These are phyloP conservation scores for Ceratobasidium sp. DNA, from an alignment of 1,284 basidiomycete species.

Conservation along the genomic window DNA sequence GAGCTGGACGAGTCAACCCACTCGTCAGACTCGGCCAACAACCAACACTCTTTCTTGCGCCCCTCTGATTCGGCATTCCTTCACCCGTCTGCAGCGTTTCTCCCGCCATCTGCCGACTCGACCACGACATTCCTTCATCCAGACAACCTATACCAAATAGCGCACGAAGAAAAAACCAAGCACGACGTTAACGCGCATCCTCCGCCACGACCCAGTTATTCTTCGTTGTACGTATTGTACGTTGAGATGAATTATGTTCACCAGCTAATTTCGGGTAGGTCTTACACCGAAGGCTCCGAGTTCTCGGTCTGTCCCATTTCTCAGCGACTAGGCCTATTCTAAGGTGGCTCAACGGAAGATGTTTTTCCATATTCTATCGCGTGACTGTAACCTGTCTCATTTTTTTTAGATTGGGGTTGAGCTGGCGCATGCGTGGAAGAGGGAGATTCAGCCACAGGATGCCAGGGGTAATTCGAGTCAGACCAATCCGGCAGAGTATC, in stretches of 20 bases:
- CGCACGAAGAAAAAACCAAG: slow-evolving; percentile 21
- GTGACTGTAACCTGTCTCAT: slow-evolving; percentile 11
- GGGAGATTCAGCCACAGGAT: slow-evolving; percentile 28
- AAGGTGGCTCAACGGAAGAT: too few relatives aligned
- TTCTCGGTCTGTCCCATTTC: slow-evolving; percentile 17
- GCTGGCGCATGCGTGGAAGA: slow-evolving; percentile 33
- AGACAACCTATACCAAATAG: neutral
- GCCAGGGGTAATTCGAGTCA: slow-evolving; percentile 31
- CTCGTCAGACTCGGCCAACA: slow-evolving; percentile 25
- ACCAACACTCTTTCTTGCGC: slow-evolving; percentile 7
- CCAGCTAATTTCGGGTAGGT: slow-evolving; percentile 3
- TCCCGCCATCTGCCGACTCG: slow-evolving; percentile 28
- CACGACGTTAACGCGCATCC: slow-evolving; percentile 4
- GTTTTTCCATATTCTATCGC: too few relatives aligned
- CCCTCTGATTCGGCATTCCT: slow-evolving; percentile 37
- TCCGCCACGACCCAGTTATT: neutral
- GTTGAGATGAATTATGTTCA: slow-evolving; percentile 1
- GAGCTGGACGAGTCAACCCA: slow-evolving; percentile 25
- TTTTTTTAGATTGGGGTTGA: slow-evolving; percentile 22
- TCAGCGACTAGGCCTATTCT: neutral
- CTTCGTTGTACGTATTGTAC: slow-evolving; percentile 15
- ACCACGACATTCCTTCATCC: slow-evolving; percentile 25
- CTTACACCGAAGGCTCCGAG: slow-evolving; percentile 36
- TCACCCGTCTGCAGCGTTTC: slow-evolving; percentile 21
- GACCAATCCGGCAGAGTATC: slow-evolving; percentile 37